Evolutionary conservation across 164 flowering plant genomes (phyloP).

Genomic region (Warburgia ugandensis): DNA sequence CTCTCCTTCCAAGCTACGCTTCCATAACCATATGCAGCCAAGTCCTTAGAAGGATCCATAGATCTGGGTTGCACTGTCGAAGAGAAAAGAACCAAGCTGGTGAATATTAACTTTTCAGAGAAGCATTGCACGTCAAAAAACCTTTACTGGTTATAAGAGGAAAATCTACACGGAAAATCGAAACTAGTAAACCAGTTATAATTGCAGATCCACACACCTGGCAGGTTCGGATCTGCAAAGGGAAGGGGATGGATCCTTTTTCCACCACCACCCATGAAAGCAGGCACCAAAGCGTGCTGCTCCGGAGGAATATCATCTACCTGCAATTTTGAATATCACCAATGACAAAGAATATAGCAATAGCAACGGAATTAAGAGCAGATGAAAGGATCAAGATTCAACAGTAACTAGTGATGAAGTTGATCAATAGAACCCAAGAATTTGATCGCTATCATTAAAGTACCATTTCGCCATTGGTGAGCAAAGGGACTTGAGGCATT

Average conservation of each 20-base stretch:
- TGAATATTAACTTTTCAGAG: too few relatives aligned
- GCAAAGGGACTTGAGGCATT: slow-evolving; percentile 34
- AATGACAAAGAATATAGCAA: background rate
- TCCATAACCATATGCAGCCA: slow-evolving; percentile 72
- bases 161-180: background rate
- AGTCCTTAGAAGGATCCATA: slow-evolving; percentile 65
- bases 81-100: background rate
- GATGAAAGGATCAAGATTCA: background rate
- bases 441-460: background rate
- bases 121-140: background rate
- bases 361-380: background rate
- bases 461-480: slow-evolving; percentile 38
- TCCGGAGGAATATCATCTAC: slow-evolving; percentile 49
- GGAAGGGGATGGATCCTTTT: slow-evolving; percentile 52
- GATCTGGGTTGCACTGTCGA: slow-evolving; percentile 55
- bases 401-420: background rate
- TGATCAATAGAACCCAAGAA: background rate
- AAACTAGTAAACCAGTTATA: background rate
- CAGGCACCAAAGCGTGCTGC: slow-evolving; percentile 47
- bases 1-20: slow-evolving; percentile 73
- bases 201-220: slow-evolving; percentile 18
- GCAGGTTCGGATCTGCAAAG: slow-evolving; percentile 35
- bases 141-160: background rate
- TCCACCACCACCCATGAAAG: slow-evolving; percentile 39
- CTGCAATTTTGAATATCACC: slow-evolving; percentile 10